Conservation (phyloP, 345 rosid genomes). For the Brassica rapa region DNA sequence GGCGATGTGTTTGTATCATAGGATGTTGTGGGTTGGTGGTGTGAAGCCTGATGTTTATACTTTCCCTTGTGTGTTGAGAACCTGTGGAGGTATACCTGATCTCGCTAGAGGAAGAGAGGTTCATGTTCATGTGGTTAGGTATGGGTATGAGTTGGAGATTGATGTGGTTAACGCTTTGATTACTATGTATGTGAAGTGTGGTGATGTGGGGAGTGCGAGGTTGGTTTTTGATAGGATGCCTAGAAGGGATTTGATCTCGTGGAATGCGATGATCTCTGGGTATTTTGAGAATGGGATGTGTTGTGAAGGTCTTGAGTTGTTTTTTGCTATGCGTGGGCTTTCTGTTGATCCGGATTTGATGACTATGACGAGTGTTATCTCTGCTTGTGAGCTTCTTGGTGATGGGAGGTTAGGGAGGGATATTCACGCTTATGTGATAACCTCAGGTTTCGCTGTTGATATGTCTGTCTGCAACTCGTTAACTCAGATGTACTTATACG, state of each 20-base stretch:
- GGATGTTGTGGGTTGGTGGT: slow-evolving; percentile 82
- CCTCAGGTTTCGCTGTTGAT: slow-evolving; percentile 50
- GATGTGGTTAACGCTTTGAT: slow-evolving; percentile 83
- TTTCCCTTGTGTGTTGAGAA: slow-evolving; percentile 88
- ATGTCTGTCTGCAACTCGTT: slow-evolving; percentile 70
- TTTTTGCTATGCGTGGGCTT: slow-evolving; percentile 63
- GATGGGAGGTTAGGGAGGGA: slow-evolving; percentile 64
- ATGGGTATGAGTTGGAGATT: slow-evolving; percentile 69
- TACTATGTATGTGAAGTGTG: slow-evolving; percentile 85
- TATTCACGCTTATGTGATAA: slow-evolving; percentile 62
- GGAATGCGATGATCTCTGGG: slow-evolving; percentile 89
- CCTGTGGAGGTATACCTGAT: slow-evolving; percentile 78
- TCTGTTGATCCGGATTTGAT: slow-evolving; percentile 75
- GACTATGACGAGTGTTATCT: slow-evolving; percentile 84
- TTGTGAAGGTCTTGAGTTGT: slow-evolving; percentile 61
- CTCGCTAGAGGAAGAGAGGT: slow-evolving; percentile 71
- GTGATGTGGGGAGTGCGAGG: slow-evolving; percentile 54
- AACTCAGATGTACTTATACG: slow-evolving; percentile 65
- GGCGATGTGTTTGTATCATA: slow-evolving; percentile 82
- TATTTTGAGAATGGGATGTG: slow-evolving; percentile 73
- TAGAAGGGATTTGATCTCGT: slow-evolving; percentile 54
- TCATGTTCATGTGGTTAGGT: slow-evolving; percentile 78
- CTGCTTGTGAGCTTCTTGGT: slow-evolving; percentile 66
- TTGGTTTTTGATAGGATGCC: slow-evolving; percentile 60
- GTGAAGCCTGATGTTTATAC: slow-evolving; percentile 84